phyloP scores from a whole-genome alignment of 1,139 yeast genomes.

The Taphrina populina region DNA sequence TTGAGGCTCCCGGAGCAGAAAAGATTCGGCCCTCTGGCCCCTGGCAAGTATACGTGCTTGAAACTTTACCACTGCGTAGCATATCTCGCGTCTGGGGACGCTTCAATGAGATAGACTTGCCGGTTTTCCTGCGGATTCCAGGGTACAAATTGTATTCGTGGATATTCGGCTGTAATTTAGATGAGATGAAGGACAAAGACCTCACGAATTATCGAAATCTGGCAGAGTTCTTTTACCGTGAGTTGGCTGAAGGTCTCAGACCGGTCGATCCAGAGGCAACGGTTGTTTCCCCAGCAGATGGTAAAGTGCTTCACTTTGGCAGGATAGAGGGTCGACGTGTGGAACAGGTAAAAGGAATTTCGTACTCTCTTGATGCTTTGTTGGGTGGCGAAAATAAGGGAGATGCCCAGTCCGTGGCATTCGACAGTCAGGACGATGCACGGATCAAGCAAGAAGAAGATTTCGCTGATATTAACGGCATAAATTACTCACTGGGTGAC shows the following conservation, averaged over 20 bases:
- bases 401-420: constrained; percentile 38
- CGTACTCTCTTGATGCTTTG: constrained; percentile 84
- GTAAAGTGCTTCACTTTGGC: constrained; percentile 83
- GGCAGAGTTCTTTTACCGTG: constrained; percentile 88
- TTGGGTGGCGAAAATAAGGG: constrained; percentile 57
- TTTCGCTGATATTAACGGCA: constrained; percentile 76
- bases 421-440: constrained; percentile 39
- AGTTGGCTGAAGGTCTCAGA: constrained; percentile 73
- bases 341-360: constrained; percentile 96
- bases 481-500: constrained; percentile 69
- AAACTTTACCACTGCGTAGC: constrained; percentile 87
- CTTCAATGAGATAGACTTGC: constrained; percentile 76
- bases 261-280: constrained; percentile 63
- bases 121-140: constrained; percentile 84
- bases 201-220: constrained; percentile 71
- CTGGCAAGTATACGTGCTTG: constrained; percentile 67
- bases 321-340: constrained; percentile 67
- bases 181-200: constrained; percentile 84
- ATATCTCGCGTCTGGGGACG: constrained; percentile 93
- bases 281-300: constrained; percentile 90
- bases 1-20: constrained; percentile 23
- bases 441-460: constrained; percentile 57
- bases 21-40: constrained; percentile 40
- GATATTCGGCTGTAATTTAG: constrained; percentile 82
- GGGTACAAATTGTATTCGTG: constrained; percentile 75